A percentile compares a stretch with the other conserved stretches of the same genome.
These are phyloP conservation scores for Daucus carota DNA, from an alignment of 129 eudicot genomes.

Conservation along the genomic window DH1_v3.0 NC_030383.2:30896501-30897000, in stretches of 20 bases:
- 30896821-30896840: neutral
- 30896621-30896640: constrained; percentile 2
- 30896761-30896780: constrained; percentile 4
- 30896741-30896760: constrained; percentile 1
- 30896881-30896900: constrained; percentile 1
- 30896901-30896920: neutral
- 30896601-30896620: constrained; percentile 5
- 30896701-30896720: neutral
- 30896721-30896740: constrained; percentile 4
- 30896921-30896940: constrained; percentile 5
- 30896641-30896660: constrained; percentile 5
- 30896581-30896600: constrained; percentile 2
- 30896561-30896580: constrained; percentile 3
- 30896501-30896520: constrained; percentile 6
- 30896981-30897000: constrained; percentile 4
- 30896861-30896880: constrained; percentile 1
- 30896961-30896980: constrained; percentile 1
- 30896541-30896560: neutral
- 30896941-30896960: constrained; percentile 5
- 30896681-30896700: constrained; percentile 3
- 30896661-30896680: constrained; percentile 4
- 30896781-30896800: constrained; percentile 5
- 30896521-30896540: constrained; percentile 5
- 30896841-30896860: constrained; percentile 4
- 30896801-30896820: constrained; percentile 2